Evolutionary conservation across 208 protist species (phyloP).

Genomic region (Trypanosoma mega): DNA sequence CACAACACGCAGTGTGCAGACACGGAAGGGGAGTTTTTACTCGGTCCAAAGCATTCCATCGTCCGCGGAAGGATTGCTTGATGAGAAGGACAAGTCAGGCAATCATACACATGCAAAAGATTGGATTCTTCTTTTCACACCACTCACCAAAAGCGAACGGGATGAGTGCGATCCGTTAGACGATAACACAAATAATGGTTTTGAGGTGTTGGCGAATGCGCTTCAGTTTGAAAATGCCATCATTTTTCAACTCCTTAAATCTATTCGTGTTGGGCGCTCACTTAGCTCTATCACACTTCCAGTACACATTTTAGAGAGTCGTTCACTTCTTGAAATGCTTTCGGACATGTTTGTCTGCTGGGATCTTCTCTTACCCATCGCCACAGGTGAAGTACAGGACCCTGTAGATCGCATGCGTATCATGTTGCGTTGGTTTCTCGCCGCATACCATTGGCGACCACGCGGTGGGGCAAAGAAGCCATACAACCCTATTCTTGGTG

Average conservation of each 20-base stretch:
- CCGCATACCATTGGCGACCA: slow-evolving; percentile 22
- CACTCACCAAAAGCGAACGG: slow-evolving; percentile 6
- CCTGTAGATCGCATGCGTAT: slow-evolving; percentile 23
- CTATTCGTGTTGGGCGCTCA: slow-evolving; percentile 17
- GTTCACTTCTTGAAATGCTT: slow-evolving; percentile 23
- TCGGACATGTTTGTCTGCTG: slow-evolving; percentile 25
- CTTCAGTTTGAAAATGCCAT: slow-evolving; percentile 18
- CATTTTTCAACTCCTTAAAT: slow-evolving; percentile 25
- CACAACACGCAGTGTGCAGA: not conserved
- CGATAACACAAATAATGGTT: slow-evolving; percentile 23
- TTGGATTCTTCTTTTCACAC: not conserved
- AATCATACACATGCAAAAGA: not conserved
- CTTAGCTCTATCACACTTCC: slow-evolving; percentile 22
- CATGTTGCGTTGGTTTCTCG: slow-evolving; percentile 26
- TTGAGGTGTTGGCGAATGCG: slow-evolving; percentile 12
- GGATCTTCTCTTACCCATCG: slow-evolving; percentile 16
- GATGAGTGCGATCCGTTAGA: slow-evolving; percentile 18
- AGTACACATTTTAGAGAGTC: slow-evolving; percentile 26
- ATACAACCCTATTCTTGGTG: slow-evolving; percentile 37
- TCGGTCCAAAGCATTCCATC: not conserved
- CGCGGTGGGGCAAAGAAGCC: slow-evolving; percentile 28
- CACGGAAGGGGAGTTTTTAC: not conserved
- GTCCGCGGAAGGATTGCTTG: not conserved
- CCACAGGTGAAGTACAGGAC: not conserved
- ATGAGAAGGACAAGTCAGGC: not conserved